Base-by-base conservation (phyloP, 2,329 filamentous ascomycete genomes). In the Calonectria hongkongensis region DNA sequence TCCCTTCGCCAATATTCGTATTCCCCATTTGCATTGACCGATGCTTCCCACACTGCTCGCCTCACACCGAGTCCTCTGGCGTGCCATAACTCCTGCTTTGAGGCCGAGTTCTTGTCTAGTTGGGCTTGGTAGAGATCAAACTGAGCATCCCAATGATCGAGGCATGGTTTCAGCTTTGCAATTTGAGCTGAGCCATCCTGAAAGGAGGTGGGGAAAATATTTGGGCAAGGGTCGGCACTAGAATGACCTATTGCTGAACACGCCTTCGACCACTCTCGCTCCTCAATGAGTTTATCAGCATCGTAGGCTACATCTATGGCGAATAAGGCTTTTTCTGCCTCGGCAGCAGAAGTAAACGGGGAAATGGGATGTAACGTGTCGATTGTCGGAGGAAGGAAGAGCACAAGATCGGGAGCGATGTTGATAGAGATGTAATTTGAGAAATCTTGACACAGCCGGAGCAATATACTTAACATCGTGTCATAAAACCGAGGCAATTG, bases 71-170 rank as follows among this genome's bases (percentile, higher is more conserved):
- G 50, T 33, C 15, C 28, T 33, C 16, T 54, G 1, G 15, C 28
- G 1, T 33, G 50, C 13, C 28, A 27, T n/a, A 54, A 16, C 18
- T 54, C 50, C 15, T 54, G 27, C 50, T 33, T 27, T 33, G 50
- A 9, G 10, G 5, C 50, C 9, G 7, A 3, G 15, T 8, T n/a
- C 4, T 15, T 1, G 6, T 54, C 16, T n/a, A 54, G 8, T n/a
- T 54, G 50, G 50, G 50, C 28, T n/a, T 54, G 50, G 28, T 54
- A 54, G n/a, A 33, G 50, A 9, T n/a, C 9, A 18, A 54, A 54
- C 13, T 16, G 50, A 27, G 50, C 27, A 5, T 16, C 10, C 50
- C 50, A 33, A 54, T 33, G 50, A n/a, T 54, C 50, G 9, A 54
- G 8, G 50, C 33, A 54, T n/a, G 50, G 28, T 27, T n/a, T 18